Evolutionary conservation across 2,329 filamentous ascomycete genomes (phyloP), one percentile per base, ranked within the genome.

Genomic region (Aspergillus japonicus): DNA sequence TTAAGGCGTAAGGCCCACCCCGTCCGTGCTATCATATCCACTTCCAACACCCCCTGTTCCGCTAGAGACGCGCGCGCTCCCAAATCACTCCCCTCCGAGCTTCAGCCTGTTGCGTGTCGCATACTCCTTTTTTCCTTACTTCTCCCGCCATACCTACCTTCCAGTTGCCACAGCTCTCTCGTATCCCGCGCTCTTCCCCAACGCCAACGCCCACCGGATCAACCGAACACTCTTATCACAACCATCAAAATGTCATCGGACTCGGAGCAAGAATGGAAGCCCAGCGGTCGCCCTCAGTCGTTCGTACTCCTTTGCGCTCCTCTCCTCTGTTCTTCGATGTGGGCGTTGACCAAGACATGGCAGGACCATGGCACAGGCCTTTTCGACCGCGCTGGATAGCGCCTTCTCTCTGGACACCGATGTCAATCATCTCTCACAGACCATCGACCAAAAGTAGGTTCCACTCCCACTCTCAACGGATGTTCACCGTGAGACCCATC

Each of bases 321-420:
- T 57, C 56, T 35, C 21, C 54, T 23, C 21, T 6, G 54, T 58
- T 39, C 33, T 55, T 54, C 47, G 59, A 62, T 53, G 53, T 62
- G 50, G 50, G 58, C 47, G 58, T 68, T 73, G 57, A 72, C 67
- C 59, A 63, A 65, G 50, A 60, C 50, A 56, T 61, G 64, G 50
- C 77, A 96, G 93, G 64, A 95, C 91, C 62, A 87, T 96, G 77
- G 93, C 92, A 56, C 89, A 87, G 69, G 91, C 89, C 73, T 96
- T 97, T 79, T 94, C 92, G 61, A 82, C 87, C 49, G 91, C 94
- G 74, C 83, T 97, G 62, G 90, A 94, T 81, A 89, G 92, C 73
- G 89, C 96, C 68, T 97, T 97, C 81, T 89, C 90, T 71, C 88
- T 97, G 72, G 91, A 95, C 68, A 89, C 87, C 76, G 89, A 88